These are phyloP conservation scores for Clonostachys sp. DNA, from an alignment of 2,329 filamentous ascomycete species.

Conservation along the genomic window DNA sequence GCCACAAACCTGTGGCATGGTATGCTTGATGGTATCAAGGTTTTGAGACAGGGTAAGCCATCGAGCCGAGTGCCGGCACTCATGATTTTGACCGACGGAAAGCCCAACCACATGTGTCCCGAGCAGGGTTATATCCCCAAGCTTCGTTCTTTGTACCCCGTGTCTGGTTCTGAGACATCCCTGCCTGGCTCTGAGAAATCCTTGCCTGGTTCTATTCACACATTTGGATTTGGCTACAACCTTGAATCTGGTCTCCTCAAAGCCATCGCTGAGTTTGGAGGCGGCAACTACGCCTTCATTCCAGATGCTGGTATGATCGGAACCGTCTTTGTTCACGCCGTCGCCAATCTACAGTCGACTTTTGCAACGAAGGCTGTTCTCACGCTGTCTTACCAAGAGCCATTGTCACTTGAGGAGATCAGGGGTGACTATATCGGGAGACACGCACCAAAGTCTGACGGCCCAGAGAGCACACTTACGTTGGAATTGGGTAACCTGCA, in stretches of 20 bases:
- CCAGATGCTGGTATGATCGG: conserved; percentile 59
- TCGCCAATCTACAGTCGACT: conserved; percentile 56
- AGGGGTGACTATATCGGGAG: conserved; percentile 32
- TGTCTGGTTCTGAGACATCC: too few species aligned
- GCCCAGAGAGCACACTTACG: conserved; percentile 18
- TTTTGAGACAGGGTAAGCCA: conserved; percentile 28
- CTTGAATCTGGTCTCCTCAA: conserved; percentile 45
- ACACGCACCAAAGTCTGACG: conserved; percentile 11
- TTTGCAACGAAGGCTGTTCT: conserved; percentile 44
- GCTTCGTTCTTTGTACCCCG: conserved; percentile 28
- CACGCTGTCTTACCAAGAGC: conserved; percentile 28
- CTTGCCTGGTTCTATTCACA: conserved; percentile 34
- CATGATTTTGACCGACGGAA: conserved; percentile 50
- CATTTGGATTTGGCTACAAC: conserved; percentile 28
- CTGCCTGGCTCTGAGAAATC: too few species aligned
- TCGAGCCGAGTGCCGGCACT: conserved; percentile 39
- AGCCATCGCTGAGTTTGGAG: conserved; percentile 52
- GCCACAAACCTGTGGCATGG: conserved; percentile 57
- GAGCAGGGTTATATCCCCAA: conserved; percentile 49
- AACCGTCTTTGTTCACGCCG: conserved; percentile 57
- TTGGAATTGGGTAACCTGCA: conserved; percentile 48
- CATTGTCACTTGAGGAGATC: conserved; percentile 29
- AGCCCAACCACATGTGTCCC: conserved; percentile 50
- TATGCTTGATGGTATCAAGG: conserved; percentile 40
- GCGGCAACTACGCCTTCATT: conserved; percentile 57